These are phyloP conservation scores for Candida arabinofermentans DNA, from an alignment of 805 yeast species.

Conservation along the genomic window DNA sequence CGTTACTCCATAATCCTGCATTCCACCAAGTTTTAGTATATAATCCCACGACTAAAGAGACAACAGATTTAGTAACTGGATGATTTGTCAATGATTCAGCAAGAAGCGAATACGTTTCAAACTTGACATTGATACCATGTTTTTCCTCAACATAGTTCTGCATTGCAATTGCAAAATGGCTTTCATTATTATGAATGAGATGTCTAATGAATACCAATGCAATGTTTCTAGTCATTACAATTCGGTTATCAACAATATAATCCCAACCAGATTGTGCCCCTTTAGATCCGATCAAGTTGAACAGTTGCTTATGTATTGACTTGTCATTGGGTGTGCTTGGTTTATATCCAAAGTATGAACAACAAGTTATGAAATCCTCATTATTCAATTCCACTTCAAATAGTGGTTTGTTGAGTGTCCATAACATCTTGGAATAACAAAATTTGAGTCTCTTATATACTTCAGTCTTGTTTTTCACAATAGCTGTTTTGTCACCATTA, in stretches of 20 bases:
- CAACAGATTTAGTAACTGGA: constrained; percentile 1
- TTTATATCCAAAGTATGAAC: not conserved
- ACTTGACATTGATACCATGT: not conserved
- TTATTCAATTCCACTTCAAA: not conserved
- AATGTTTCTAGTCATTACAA: not conserved
- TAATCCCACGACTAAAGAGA: not conserved
- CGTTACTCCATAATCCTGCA: constrained; percentile 3
- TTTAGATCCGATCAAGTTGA: not conserved
- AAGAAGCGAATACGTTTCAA: not conserved
- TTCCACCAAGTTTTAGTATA: constrained; percentile 1
- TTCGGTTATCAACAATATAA: not conserved
- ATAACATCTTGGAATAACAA: not conserved
- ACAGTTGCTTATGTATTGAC: not conserved
- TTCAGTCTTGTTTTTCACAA: not conserved
- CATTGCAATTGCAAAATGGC: constrained; percentile 2
- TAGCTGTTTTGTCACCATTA: not conserved
- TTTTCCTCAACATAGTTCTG: not conserved
- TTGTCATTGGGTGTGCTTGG: too few species aligned
- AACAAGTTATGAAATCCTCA: not conserved
- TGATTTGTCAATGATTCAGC: constrained; percentile 1
- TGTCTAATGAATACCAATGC: not conserved
- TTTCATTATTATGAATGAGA: constrained; percentile 1
- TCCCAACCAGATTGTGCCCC: not conserved
- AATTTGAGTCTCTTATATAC: not conserved
- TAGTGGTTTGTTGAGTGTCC: not conserved